phyloP scores from a whole-genome alignment of 106 monocot genomes.

The Phalaenopsis aphrodite region DNA sequence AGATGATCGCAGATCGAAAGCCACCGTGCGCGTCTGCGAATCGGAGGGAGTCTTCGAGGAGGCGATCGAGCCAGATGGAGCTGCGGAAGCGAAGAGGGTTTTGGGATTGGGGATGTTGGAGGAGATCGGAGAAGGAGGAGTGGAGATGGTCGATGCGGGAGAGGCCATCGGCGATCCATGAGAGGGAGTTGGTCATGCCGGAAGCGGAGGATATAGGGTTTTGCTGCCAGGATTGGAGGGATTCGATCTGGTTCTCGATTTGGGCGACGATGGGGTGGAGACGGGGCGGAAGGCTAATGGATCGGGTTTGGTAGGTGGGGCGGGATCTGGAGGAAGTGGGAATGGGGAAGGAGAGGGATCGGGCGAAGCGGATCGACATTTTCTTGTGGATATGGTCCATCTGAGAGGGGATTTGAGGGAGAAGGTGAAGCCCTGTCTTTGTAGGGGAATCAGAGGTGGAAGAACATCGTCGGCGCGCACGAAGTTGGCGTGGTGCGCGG shows the following conservation, averaged over 20 bases:
- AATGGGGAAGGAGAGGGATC: conserved; percentile 18
- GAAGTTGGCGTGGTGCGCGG: background rate
- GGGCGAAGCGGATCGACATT: conserved; percentile 3
- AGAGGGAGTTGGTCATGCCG: background rate
- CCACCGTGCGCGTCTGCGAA: conserved; percentile 52
- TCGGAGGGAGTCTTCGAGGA: conserved; percentile 67
- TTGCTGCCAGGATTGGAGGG: conserved; percentile 30
- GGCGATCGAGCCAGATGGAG: conserved; percentile 18
- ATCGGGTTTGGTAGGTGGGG: conserved; percentile 11
- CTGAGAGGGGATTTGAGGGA: background rate
- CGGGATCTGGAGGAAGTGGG: background rate
- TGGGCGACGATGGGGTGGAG: conserved; percentile 59
- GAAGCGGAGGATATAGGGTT: conserved; percentile 5
- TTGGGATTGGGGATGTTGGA: conserved; percentile 44
- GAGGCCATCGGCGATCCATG: conserved; percentile 35
- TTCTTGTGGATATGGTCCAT: background rate
- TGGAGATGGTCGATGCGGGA: conserved; percentile 38
- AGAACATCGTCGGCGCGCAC: background rate
- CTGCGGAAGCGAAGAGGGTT: conserved; percentile 26
- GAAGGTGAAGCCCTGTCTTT: background rate
- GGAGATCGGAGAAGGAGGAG: conserved; percentile 43
- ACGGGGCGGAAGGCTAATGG: conserved; percentile 65
- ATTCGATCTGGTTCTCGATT: conserved; percentile 35
- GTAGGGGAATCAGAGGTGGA: background rate
- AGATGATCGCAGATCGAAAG: conserved; percentile 32